Evolutionary conservation across 345 rosid genomes (phyloP).

Genomic region (Clarkia xantiana): DNA sequence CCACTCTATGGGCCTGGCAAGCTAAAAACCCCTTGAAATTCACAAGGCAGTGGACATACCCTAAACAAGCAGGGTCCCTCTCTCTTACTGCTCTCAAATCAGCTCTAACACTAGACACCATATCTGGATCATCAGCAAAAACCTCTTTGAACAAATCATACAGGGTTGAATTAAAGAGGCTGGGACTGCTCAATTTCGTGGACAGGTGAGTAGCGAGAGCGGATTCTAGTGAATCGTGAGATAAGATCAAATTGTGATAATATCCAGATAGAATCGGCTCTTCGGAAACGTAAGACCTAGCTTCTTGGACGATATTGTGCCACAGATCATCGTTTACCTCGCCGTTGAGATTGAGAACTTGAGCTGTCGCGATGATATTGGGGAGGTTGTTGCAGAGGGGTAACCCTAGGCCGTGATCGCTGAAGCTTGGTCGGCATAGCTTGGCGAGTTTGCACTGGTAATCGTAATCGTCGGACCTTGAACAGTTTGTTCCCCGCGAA

Average conservation of each 20-base stretch:
- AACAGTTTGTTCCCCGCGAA: slow-evolving; percentile 31
- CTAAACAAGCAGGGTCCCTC: slow-evolving; percentile 71
- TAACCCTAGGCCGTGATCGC: neutral
- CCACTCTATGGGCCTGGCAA: no score
- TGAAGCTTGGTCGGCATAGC: slow-evolving; percentile 19
- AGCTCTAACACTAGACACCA: slow-evolving; percentile 26
- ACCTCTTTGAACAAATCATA: slow-evolving; percentile 47
- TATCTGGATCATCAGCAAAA: slow-evolving; percentile 30
- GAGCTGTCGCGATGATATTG: no score
- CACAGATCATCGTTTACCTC: slow-evolving; percentile 30
- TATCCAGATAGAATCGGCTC: slow-evolving; percentile 59
- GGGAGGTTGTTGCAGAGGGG: slow-evolving; percentile 16
- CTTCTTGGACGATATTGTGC: slow-evolving; percentile 49
- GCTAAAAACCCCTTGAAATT: slow-evolving; percentile 72
- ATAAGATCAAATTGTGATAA: slow-evolving; percentile 47
- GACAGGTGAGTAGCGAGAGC: slow-evolving; percentile 67
- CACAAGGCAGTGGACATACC: slow-evolving; percentile 65
- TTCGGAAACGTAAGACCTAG: slow-evolving; percentile 30
- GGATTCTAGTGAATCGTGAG: slow-evolving; percentile 38
- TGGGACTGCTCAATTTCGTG: slow-evolving; percentile 40
- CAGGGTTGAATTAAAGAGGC: slow-evolving; percentile 38
- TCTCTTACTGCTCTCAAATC: slow-evolving; percentile 60
- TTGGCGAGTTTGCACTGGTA: slow-evolving; percentile 11
- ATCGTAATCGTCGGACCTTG: slow-evolving; percentile 6
- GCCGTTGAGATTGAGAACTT: no score